Base-by-base conservation (phyloP, 164 flowering plant species). In the Sedum album region DNA sequence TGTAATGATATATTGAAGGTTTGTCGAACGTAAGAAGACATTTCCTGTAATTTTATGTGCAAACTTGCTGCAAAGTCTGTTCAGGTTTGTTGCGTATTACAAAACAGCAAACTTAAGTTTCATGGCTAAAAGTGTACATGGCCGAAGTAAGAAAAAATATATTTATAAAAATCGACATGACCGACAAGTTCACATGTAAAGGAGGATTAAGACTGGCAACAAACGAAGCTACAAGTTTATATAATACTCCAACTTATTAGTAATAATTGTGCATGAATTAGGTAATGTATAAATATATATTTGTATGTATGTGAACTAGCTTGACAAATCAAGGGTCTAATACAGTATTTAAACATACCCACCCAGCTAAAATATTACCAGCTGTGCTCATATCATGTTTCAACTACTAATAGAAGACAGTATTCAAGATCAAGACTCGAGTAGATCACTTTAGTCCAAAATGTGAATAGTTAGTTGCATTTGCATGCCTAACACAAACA, bases 371-470 rank as follows among this genome's bases (percentile, higher is more conserved):
- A 57, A 28, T 26, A 57, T 26, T 57, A 26, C 33, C 33, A 26
- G 33, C 62, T 28, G 7, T 57, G 62, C 31, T 20, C 62, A 57
- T 57, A 57, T 33, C 31, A 55, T 55, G 61, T 26, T 55, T 55
- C 61, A n/a, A n/a, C n/a, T 10, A 55, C 17, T 11, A 26, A 55
- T 25, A 26, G 61, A 55, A 55, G 61, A 55, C 31, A 26, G 13
- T 33, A 44, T 44, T 44, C 48, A 44, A 44, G 48, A 44, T 44
- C 48, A 44, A 44, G 48, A 44, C 48, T 44, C 48, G 1, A 44
- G 48, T 17, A 44, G 48, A 13, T 18, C 48, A 44, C 48, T 44
- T 44, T 44, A 44, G 48, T 44, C 48, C 17, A 44, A 44, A 18
- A 44, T 44, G 48, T 13, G 15, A 44, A 44, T 18, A 0, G 48